Evolutionary conservation across 495 filamentous ascomycete genomes (phyloP).

Genomic region (Durotheca rogersii): DNA sequence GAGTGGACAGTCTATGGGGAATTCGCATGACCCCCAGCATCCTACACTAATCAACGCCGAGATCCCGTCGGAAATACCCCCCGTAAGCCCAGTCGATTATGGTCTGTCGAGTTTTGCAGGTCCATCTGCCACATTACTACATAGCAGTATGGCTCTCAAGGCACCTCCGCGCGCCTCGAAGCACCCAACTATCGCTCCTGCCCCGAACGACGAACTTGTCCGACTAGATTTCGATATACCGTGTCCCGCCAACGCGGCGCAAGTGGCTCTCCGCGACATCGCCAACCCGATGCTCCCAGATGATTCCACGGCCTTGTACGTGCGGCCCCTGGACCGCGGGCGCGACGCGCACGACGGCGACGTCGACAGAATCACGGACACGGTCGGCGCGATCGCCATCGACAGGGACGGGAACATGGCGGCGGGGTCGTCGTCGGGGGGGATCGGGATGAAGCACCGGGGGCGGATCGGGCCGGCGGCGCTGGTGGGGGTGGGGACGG

Average conservation of each 20-base stretch:
- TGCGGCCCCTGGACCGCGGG: not conserved
- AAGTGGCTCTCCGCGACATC: slow-evolving; percentile 19
- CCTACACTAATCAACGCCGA: not conserved
- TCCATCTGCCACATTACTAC: slow-evolving; percentile 1
- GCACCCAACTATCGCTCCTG: not conserved
- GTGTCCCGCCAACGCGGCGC: not conserved
- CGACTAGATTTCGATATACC: slow-evolving; percentile 7
- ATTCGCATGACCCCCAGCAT: slow-evolving; percentile 1
- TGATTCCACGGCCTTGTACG: not conserved
- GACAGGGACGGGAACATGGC: slow-evolving; percentile 85
- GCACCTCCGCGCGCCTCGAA: not conserved
- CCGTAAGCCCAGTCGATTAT: slow-evolving; percentile 8
- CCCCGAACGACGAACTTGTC: slow-evolving; percentile 2
- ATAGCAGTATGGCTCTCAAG: slow-evolving; percentile 5
- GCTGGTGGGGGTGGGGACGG: slow-evolving; percentile 84
- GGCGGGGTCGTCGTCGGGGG: slow-evolving; percentile 96
- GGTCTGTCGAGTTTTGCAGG: slow-evolving; percentile 18
- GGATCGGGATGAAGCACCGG: slow-evolving; percentile 95
- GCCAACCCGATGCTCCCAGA: not conserved
- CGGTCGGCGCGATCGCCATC: slow-evolving; percentile 91
- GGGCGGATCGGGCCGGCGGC: slow-evolving; percentile 91
- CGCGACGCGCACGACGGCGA: slow-evolving; percentile 24
- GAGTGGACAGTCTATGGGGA: slow-evolving; percentile 2
- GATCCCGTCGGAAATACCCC: slow-evolving; percentile 1
- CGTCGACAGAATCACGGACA: slow-evolving; percentile 75